Conservation (phyloP, 1,139 yeast species). For the Eremothecium sinecaudum region DNA sequence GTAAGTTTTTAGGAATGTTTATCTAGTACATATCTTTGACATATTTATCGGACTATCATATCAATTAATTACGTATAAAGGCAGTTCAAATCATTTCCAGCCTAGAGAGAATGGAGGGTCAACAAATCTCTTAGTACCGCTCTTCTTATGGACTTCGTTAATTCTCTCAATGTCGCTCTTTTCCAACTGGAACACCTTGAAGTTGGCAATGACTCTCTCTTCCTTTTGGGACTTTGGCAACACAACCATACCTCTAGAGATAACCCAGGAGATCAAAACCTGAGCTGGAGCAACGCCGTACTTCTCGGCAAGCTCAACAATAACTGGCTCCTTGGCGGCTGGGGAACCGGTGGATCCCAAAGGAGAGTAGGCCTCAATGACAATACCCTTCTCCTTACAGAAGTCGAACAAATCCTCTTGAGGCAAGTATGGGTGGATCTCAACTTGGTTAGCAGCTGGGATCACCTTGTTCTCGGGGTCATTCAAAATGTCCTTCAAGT, state of each 20-base stretch:
- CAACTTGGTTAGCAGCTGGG: conserved; percentile 81
- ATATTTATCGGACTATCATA: not conserved
- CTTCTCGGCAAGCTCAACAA: conserved; percentile 44
- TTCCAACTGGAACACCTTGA: conserved; percentile 44
- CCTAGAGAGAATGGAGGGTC: conserved; percentile 35
- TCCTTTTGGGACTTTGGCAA: conserved; percentile 67
- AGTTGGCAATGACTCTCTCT: conserved; percentile 50
- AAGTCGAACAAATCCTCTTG: conserved; percentile 60
- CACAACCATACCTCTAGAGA: conserved; percentile 61
- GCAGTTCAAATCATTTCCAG: not conserved
- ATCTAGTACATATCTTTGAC: too few relatives aligned
- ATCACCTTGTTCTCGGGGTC: conserved; percentile 56
- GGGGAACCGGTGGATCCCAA: conserved; percentile 62
- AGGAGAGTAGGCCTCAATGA: conserved; percentile 77
- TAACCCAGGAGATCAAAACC: conserved; percentile 71
- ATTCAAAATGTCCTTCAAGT: conserved; percentile 65
- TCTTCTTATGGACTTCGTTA: conserved; percentile 37
- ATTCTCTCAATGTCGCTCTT: conserved; percentile 47
- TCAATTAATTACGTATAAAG: not conserved
- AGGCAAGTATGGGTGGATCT: conserved; percentile 85
- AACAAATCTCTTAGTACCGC: conserved; percentile 44
- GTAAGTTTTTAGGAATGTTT: too few relatives aligned
- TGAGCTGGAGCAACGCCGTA: conserved; percentile 50
- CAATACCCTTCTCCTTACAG: conserved; percentile 52
- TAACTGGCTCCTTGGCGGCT: conserved; percentile 42